phyloP scores from a whole-genome alignment of 2,329 filamentous ascomycete species.

The Penicillium fuscoglaucum region DNA sequence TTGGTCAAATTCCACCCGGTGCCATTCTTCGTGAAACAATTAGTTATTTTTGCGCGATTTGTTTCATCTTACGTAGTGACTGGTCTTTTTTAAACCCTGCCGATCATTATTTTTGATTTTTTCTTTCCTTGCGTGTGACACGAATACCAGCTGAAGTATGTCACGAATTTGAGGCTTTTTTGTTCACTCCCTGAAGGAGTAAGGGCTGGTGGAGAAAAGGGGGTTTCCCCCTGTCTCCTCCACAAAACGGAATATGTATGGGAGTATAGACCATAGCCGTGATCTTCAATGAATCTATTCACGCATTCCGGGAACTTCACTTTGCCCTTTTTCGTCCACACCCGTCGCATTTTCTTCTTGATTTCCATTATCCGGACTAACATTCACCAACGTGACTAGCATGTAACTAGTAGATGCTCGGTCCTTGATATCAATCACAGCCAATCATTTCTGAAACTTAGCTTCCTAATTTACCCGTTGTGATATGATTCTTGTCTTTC shows the following conservation, averaged over 20 bases:
- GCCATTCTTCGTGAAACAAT: slow-evolving; percentile 7
- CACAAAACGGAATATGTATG: slow-evolving; percentile 8
- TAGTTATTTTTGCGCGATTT: slow-evolving; percentile 22
- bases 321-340: slow-evolving; percentile 7
- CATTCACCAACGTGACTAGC: slow-evolving; percentile 17
- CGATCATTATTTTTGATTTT: slow-evolving; percentile 12
- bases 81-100: slow-evolving; percentile 9
- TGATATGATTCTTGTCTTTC: slow-evolving; percentile 14
- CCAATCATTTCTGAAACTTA: slow-evolving; percentile 19
- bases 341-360: slow-evolving; percentile 11
- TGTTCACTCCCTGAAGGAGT: slow-evolving; percentile 11
- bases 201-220: slow-evolving; percentile 20
- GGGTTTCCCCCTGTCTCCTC: slow-evolving; percentile 11
- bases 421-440: slow-evolving; percentile 4
- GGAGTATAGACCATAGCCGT: not conserved
- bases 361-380: slow-evolving; percentile 17
- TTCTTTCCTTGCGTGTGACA: slow-evolving; percentile 18
- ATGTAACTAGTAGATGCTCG: slow-evolving; percentile 4
- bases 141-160: slow-evolving; percentile 12
- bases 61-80: slow-evolving; percentile 12
- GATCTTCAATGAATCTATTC: slow-evolving; percentile 4
- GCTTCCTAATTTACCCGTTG: slow-evolving; percentile 28
- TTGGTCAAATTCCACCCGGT: not conserved
- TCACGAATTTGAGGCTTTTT: slow-evolving; percentile 11
- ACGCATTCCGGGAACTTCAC: slow-evolving; percentile 2